A percentile compares a stretch with the other conserved stretches of the same genome.
Evolutionary conservation across 1,284 basidiomycete genomes (phyloP).

Genomic region (Quambalaria eucalypti): DNA sequence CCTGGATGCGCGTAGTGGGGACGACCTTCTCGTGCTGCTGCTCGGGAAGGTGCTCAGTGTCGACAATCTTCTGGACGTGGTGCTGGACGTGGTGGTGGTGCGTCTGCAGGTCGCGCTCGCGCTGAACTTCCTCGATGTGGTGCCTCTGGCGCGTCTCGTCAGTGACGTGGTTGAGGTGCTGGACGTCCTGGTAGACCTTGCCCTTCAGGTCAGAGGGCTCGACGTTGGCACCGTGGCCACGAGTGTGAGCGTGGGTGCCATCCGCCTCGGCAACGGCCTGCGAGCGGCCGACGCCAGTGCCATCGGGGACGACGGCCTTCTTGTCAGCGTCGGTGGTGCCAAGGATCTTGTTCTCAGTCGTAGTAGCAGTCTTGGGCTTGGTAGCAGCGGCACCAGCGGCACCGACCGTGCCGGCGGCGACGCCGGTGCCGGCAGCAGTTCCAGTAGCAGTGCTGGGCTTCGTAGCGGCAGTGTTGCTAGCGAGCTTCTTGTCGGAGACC

Average conservation of each 20-base stretch:
- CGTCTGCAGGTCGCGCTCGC: conserved; percentile 43
- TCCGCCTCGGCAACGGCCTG: conserved; percentile 21
- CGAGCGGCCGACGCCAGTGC: conserved; percentile 5
- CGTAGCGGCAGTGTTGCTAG: not conserved
- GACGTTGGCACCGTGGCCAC: conserved; percentile 16
- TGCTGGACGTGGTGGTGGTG: conserved; percentile 47
- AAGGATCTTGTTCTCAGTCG: not conserved
- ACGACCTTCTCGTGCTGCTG: conserved; percentile 30
- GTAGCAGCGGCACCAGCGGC: not conserved
- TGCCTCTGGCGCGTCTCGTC: conserved; percentile 42
- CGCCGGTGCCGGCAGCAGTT: conserved; percentile 3
- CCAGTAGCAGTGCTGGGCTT: not conserved
- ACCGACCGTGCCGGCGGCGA: not conserved
- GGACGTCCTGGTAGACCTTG: conserved; percentile 43
- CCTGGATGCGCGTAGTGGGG: conserved; percentile 36
- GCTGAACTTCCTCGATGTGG: conserved; percentile 45
- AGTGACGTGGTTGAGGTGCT: conserved; percentile 45
- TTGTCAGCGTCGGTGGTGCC: not conserved
- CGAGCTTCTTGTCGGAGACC: not conserved
- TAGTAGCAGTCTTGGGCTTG: not conserved
- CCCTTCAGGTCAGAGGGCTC: conserved; percentile 32
- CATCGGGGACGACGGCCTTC: not conserved
- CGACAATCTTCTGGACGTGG: conserved; percentile 46
- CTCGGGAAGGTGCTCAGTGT: conserved; percentile 41
- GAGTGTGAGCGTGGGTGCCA: conserved; percentile 18